Conservation (phyloP, 331 rosid species). For the Quercus phellos region DNA sequence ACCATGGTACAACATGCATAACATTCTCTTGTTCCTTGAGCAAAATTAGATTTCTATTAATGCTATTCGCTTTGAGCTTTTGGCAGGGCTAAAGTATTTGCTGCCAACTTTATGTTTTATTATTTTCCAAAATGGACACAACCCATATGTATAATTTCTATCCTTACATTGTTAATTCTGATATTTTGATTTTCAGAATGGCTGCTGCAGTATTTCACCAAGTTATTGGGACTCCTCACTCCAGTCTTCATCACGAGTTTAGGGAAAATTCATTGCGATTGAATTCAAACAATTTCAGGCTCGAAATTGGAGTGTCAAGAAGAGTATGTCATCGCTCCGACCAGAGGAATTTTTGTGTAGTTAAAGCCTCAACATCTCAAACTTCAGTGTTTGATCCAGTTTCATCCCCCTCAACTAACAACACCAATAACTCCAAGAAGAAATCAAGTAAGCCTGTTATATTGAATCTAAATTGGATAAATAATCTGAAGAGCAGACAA, state of each 20-base stretch:
- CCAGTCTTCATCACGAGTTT: slow-evolving; percentile 34
- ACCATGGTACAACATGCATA: neutral
- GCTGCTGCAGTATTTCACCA: slow-evolving; percentile 66
- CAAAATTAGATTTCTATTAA: neutral
- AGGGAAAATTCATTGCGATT: slow-evolving; percentile 34
- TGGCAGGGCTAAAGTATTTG: neutral
- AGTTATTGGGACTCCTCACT: slow-evolving; percentile 44
- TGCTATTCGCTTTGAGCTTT: neutral
- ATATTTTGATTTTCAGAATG: slow-evolving; percentile 55
- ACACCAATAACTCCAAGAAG: slow-evolving; percentile 41
- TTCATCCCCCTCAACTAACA: slow-evolving; percentile 52
- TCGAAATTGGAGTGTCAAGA: slow-evolving; percentile 42
- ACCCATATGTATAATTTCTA: neutral
- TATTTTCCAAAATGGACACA: neutral
- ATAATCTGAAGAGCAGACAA: neutral
- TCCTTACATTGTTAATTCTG: neutral
- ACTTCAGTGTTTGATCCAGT: slow-evolving; percentile 67
- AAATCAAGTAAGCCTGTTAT: slow-evolving; percentile 61
- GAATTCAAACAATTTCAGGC: slow-evolving; percentile 35
- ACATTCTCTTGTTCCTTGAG: neutral
- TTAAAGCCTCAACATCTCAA: slow-evolving; percentile 62
- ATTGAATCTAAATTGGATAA: neutral
- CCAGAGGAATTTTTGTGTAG: slow-evolving; percentile 26
- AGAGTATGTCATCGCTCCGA: slow-evolving; percentile 28
- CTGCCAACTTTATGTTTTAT: neutral